phyloP scores from a whole-genome alignment of 257 asterid species.

The Leptodermis oblonga region DNA sequence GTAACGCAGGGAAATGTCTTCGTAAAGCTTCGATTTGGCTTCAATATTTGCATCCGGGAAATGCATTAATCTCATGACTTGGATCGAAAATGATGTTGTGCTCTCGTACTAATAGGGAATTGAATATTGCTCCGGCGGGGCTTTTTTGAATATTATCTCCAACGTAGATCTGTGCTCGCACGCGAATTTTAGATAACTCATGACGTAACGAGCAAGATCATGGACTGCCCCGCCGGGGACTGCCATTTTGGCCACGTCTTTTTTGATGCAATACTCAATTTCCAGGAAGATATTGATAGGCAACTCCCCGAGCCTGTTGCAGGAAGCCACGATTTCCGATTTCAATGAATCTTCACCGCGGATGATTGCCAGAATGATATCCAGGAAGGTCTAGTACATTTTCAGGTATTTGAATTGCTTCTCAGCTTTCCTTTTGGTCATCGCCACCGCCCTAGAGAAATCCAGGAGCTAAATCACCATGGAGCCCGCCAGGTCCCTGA shows the following conservation, averaged over 20 bases:
- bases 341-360: conserved; percentile 27
- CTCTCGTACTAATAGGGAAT: conserved; percentile 4
- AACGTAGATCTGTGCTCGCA: conserved; percentile 62
- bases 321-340: conserved; percentile 40
- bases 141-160: conserved; percentile 45
- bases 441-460: conserved; percentile 66
- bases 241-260: conserved; percentile 47
- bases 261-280: conserved; percentile 59
- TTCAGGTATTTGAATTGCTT: conserved; percentile 76
- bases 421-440: conserved; percentile 66
- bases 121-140: conserved; percentile 12
- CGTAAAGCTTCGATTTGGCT: conserved; percentile 50
- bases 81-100: conserved; percentile 43
- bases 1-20: conserved; percentile 52
- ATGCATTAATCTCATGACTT: conserved; percentile 55
- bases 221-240: conserved; percentile 96
- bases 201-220: conserved; percentile 78
- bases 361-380: conserved; percentile 37
- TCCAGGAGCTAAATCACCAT: conserved; percentile 73
- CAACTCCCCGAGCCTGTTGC: conserved; percentile 56
- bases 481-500: conserved; percentile 47
- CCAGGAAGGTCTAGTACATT: conserved; percentile 55
- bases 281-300: conserved; percentile 57
- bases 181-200: conserved; percentile 66
- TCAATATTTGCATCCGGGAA: conserved; percentile 52